A percentile compares a stretch with the other conserved stretches of the same genome.
Evolutionary conservation across 2,329 filamentous ascomycete genomes (phyloP).

Genomic region (Fusarium decemcellulare): DNA sequence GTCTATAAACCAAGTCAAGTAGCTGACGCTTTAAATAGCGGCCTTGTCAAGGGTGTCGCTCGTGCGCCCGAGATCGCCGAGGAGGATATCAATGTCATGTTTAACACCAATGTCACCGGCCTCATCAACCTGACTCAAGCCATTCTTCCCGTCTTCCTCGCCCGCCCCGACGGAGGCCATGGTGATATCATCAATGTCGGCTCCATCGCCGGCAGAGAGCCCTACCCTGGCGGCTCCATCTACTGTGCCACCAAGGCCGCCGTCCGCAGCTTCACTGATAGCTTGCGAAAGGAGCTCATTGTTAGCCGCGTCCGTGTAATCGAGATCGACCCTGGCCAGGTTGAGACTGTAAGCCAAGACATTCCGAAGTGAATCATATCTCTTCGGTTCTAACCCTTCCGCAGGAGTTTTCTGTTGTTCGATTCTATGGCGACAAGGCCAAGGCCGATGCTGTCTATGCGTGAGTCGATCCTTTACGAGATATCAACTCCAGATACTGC

Average conservation of each 20-base stretch:
- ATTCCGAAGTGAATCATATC: too few relatives aligned
- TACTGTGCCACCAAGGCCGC: slow-evolving; percentile 96
- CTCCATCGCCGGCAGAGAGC: slow-evolving; percentile 87
- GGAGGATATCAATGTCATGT: slow-evolving; percentile 89
- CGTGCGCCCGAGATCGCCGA: slow-evolving; percentile 86
- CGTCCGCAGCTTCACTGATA: slow-evolving; percentile 86
- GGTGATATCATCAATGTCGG: slow-evolving; percentile 98
- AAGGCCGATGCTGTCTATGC: slow-evolving; percentile 94
- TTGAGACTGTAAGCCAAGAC: slow-evolving; percentile 78
- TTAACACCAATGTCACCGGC: slow-evolving; percentile 93
- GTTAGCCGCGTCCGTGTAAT: slow-evolving; percentile 86
- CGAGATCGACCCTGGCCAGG: slow-evolving; percentile 91
- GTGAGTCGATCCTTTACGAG: slow-evolving; percentile 60
- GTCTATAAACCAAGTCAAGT: not conserved
- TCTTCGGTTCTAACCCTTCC: slow-evolving; percentile 14
- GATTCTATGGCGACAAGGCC: slow-evolving; percentile 88
- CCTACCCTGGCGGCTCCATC: slow-evolving; percentile 88
- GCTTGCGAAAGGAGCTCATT: slow-evolving; percentile 86
- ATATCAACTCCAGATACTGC: not conserved
- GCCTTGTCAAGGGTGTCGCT: slow-evolving; percentile 90
- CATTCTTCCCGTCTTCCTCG: slow-evolving; percentile 85
- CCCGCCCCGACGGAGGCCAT: slow-evolving; percentile 79
- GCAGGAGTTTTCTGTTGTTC: slow-evolving; percentile 88
- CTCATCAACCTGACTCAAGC: slow-evolving; percentile 98
- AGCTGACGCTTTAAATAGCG: slow-evolving; percentile 63